phyloP scores from a whole-genome alignment of 2,329 filamentous ascomycete species.

The Fusarium nodosum region DNA sequence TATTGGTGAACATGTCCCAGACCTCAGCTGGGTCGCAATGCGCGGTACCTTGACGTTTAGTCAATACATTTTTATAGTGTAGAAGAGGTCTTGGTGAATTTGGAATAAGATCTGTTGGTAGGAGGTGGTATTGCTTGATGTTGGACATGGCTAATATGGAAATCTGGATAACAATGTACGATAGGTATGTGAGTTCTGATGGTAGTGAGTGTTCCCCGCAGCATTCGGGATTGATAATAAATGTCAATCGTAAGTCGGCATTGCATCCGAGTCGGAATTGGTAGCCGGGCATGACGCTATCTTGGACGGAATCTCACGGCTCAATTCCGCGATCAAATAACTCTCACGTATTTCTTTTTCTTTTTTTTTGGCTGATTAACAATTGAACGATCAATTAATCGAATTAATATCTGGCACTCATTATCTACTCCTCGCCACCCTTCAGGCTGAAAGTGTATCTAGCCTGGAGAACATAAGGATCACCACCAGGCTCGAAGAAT shows the following conservation, averaged over 20 bases:
- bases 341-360: neutral
- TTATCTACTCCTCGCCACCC: conserved; percentile 19
- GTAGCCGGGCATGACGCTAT: conserved; percentile 5
- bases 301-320: neutral
- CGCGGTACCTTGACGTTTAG: neutral
- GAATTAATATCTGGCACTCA: neutral
- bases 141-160: conserved; percentile 26
- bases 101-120: conserved; percentile 61
- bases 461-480: conserved; percentile 73
- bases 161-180: too few species aligned
- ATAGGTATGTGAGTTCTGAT: neutral
- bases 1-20: conserved; percentile 57
- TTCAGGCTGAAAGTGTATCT: conserved; percentile 71
- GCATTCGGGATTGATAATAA: neutral
- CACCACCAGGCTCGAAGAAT: conserved; percentile 70
- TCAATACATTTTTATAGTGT: conserved; percentile 59
- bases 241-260: conserved; percentile 3
- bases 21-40: conserved; percentile 56
- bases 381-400: neutral
- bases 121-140: conserved; percentile 57
- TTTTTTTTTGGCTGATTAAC: neutral
- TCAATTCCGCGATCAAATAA: neutral
- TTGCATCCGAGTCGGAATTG: conserved; percentile 28
- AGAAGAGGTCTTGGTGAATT: conserved; percentile 67
- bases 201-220: conserved; percentile 3